A percentile compares a stretch with the other conserved stretches of the same genome.
Evolutionary conservation across 2,329 filamentous ascomycete genomes (phyloP).

Genomic region (Monilinia laxa): DNA sequence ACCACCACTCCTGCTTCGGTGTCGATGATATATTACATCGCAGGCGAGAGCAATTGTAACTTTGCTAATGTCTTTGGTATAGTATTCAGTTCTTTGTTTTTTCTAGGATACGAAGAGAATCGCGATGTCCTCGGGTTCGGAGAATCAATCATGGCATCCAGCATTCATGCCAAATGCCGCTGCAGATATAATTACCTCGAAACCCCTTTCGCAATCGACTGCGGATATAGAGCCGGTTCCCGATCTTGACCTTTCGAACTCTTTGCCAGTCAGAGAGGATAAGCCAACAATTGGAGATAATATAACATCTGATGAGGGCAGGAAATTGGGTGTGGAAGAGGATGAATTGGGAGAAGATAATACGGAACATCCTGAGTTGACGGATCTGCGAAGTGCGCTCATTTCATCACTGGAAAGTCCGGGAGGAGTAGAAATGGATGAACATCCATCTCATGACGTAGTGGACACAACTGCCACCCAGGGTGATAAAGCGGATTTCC

Average conservation of each 20-base stretch:
- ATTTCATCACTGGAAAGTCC: constrained; percentile 35
- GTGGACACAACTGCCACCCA: constrained; percentile 23
- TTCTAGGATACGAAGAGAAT: constrained; percentile 23
- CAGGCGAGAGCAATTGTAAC: not conserved
- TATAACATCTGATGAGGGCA: constrained; percentile 3
- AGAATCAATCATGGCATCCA: constrained; percentile 51
- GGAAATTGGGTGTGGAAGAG: not conserved
- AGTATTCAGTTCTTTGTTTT: constrained; percentile 37
- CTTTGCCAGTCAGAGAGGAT: not conserved
- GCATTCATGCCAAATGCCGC: constrained; percentile 51
- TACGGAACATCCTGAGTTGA: constrained; percentile 30
- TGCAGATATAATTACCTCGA: constrained; percentile 30
- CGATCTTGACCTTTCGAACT: not conserved
- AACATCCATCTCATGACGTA: constrained; percentile 30
- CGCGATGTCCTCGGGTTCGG: constrained; percentile 47
- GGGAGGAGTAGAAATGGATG: constrained; percentile 36
- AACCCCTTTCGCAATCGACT: constrained; percentile 18
- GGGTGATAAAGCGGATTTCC: constrained; percentile 31
- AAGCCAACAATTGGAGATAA: constrained; percentile 3
- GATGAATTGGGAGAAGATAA: constrained; percentile 25
- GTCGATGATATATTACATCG: not conserved
- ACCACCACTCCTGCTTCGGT: too few species aligned
- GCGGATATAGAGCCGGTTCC: constrained; percentile 16
- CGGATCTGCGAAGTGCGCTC: constrained; percentile 34
- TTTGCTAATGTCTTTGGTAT: constrained; percentile 16